Evolutionary conservation across 2,329 filamentous ascomycete genomes (phyloP), one percentile per base, ranked within the genome.

Genomic region (Pyricularia sp.): DNA sequence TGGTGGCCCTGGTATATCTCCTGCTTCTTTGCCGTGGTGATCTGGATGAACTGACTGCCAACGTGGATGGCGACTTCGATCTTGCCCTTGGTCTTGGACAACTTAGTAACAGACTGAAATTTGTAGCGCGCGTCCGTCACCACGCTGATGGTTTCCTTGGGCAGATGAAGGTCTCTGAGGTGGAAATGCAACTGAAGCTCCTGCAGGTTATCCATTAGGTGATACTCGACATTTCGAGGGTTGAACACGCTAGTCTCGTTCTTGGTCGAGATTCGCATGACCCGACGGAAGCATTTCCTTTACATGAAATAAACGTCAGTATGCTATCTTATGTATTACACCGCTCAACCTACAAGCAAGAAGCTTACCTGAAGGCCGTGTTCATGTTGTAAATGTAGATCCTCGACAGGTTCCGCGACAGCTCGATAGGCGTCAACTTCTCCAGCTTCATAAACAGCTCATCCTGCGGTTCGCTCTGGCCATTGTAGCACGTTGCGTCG

Each of bases 301-400:
- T 6, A 26, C 6, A 2, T 63, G 3, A 44, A 22, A 4, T 26
- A 12, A 62, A 9, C 55, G 40, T 16, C 13, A 53, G 49, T n/a
- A 9, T 6, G 31, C 3, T 53, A 44, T 13, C 61, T 24, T 31
- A 7, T 62, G 8, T 33, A 35, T 4, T 22, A 9, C n/a, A 26
- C 22, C 10, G 53, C 53, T 26, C 53, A 5, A 24, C 22, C n/a
- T 9, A n/a, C 16, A n/a, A n/a, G 9, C 13, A 10, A 10, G 19
- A 40, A 65, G n/a, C 77, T 67, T 75, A 83, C 81, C 83, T 81
- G 72, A 87, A 88, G 12, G 85, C 82, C 70, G 84, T 88, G 70
- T 89, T 89, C 86, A 89, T 89, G 71, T 89, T 89, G 74, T 89
- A 89, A 19, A 89, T 79, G 68, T 89, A 89, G 55, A 88, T 79